Evolutionary conservation across 345 rosid genomes (phyloP).

Genomic region (Aegle marmelos): DNA sequence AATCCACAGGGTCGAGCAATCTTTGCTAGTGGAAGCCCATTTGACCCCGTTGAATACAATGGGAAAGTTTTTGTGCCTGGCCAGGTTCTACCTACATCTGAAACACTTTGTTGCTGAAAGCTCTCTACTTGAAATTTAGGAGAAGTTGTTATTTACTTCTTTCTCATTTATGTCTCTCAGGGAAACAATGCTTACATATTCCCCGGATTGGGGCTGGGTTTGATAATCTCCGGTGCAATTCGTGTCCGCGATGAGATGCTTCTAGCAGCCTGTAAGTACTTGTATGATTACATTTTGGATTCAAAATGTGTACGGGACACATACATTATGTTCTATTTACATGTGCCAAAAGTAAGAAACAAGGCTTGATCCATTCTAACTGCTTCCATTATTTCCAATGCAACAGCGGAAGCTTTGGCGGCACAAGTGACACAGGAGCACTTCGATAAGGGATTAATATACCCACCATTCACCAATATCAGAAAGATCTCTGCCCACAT

Average conservation of each 20-base stretch:
- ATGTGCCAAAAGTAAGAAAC: too few species aligned
- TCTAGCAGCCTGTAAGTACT: constrained; percentile 90
- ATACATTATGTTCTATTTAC: background rate
- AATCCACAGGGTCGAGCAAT: constrained; percentile 80
- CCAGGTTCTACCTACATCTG: constrained; percentile 52
- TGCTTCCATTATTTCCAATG: background rate
- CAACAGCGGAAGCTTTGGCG: constrained; percentile 91
- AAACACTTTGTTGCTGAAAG: background rate
- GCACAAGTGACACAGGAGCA: constrained; percentile 68
- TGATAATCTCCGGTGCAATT: constrained; percentile 87
- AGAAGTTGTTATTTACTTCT: background rate
- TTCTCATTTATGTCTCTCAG: constrained; percentile 33
- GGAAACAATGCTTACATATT: constrained; percentile 96
- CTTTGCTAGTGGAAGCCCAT: constrained; percentile 98
- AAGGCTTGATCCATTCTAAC: background rate
- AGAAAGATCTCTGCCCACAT: constrained; percentile 86
- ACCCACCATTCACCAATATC: constrained; percentile 90
- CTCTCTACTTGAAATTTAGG: background rate
- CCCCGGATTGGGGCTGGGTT: constrained; percentile 92
- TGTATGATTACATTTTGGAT: background rate
- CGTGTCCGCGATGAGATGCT: constrained; percentile 96
- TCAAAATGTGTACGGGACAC: background rate
- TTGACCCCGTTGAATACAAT: constrained; percentile 67
- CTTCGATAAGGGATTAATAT: constrained; percentile 72
- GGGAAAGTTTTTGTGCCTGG: constrained; percentile 74